A percentile compares a stretch with the other conserved stretches of the same genome.
phyloP scores from a whole-genome alignment of 257 asterid species.

The Plantago ovata region DNA sequence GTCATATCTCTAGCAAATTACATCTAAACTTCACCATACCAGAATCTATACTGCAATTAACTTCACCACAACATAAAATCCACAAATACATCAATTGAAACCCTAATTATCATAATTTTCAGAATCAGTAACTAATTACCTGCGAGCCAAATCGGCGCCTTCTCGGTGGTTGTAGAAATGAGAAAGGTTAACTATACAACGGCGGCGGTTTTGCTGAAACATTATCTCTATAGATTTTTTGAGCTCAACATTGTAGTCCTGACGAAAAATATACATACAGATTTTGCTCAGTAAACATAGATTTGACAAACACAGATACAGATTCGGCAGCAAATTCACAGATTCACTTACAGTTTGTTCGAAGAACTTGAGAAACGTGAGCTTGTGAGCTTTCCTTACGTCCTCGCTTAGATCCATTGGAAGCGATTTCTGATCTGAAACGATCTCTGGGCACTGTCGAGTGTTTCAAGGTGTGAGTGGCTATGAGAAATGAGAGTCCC shows the following conservation, averaged over 20 bases:
- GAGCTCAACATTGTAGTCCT: slow-evolving; percentile 64
- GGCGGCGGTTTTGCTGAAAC: slow-evolving; percentile 62
- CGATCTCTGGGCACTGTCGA: neutral
- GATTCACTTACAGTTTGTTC: slow-evolving; percentile 58
- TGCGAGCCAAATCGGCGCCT: slow-evolving; percentile 86
- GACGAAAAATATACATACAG: slow-evolving; percentile 4
- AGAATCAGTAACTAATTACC: slow-evolving; percentile 28
- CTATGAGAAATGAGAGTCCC: neutral
- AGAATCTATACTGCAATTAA: neutral
- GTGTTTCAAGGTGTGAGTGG: neutral
- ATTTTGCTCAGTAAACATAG: neutral
- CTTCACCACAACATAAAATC: no score
- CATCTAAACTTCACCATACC: no score
- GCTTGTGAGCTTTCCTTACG: slow-evolving; percentile 71
- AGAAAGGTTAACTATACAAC: slow-evolving; percentile 64
- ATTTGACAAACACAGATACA: no score
- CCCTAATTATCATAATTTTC: no score
- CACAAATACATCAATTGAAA: no score
- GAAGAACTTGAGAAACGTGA: slow-evolving; percentile 81
- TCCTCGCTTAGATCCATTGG: slow-evolving; percentile 90
- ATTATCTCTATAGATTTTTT: slow-evolving; percentile 51
- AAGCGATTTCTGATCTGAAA: slow-evolving; percentile 1
- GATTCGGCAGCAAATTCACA: neutral
- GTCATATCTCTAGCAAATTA: no score
- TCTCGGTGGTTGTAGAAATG: slow-evolving; percentile 80